Evolutionary conservation across 768 basidiomycete species (phyloP), one percentile per base, ranked within the genome.

Genomic region (Boletus rubropictus): DNA sequence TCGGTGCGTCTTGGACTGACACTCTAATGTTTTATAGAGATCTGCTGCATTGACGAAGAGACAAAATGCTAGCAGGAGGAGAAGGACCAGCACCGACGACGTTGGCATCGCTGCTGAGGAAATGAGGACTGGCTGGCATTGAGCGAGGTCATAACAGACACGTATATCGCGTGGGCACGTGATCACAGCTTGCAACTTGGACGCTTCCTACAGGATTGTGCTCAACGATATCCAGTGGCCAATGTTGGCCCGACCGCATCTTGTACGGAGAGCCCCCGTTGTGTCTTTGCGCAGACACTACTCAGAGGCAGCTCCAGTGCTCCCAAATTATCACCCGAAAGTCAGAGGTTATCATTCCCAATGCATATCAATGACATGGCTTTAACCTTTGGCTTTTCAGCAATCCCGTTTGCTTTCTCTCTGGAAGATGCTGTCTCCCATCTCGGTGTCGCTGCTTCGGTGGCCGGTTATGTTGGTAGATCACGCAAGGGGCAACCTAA

Each of bases 11-110:
- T 69, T 65, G 51, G 47, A 76, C 85, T 70, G 64, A 92, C 89
- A 69, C 57, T 89, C 91, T 50, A 95, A 72, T 48, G 80, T 62
- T 67, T 89, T 89, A 68, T 95, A 96, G 39, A 85, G 74, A 69
- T 92, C 89, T 4, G 79, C 76, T 21, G 85, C 89, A 22, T 60
- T 59, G 38, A 56, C 67, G 1, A 58, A 1, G 33, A 53, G 48
- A 4, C 66, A 64, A 29, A 74, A 59, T 39, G 63, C 46, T 14
- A 64, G 49, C 37, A 69, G 49, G 22, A 73, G 51, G 5, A 72
- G 24, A 14, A 60, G 33, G 57, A 50, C 27, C 67, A 52, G 17
- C 14, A 56, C 28, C 67, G 60, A 47, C 60, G 51, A 33, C 20
- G 60, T 42, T 33, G 50, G 54, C 68, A 69, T 67, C 42, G 43